Base-by-base conservation (phyloP, 2,329 filamentous ascomycete species). In the Pseudogymnoascus sp. region DNA sequence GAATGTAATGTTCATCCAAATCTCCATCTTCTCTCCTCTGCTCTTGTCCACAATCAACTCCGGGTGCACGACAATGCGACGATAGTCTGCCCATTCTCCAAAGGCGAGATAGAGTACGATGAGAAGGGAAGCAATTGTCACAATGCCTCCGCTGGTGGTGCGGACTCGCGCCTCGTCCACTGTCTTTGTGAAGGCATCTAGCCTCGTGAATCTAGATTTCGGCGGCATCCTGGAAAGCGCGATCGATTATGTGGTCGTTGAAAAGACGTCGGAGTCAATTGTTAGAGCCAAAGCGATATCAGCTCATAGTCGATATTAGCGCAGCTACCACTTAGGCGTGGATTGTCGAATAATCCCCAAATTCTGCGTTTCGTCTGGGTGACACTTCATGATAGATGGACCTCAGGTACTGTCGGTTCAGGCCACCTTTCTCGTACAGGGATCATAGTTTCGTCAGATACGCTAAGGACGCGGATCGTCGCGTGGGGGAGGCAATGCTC, bases 161-260 rank as follows among this genome's bases (percentile, higher is more conserved):
- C 95, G 89, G 73, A 99, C 86, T 70, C 94, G 86, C 67, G 95
- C 94, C 85, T 99, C 94, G 75, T 99, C 94, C 69, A 99, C 94
- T 11, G 94, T 99, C 78, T 99, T 99, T 59, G 93, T 96, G 75
- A 99, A 99, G 81, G 94, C 94, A 77, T 99, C 94, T 66, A 99
- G 90, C 84, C 88, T 88, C 63, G 90, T 96, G 74, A 99, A 97
- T 75, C 94, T 87, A 69, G 91, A 96, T 80, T 96, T 96, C 71
- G 87, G 78, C 67, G 92, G 81, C 94, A 97, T 97, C 28, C n/a
- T 54, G 47, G 28, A 54, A 14, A 33, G 47, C 28, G 60, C 25
- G 20, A n/a, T 14, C 57, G 37, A 18, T 5, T n/a, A 54, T 54
- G 33, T 33, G 47, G 16, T 54, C 47, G 47, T 54, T 54, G 9